Base-by-base conservation (phyloP, 768 basidiomycete species). In the Boletus sp. region DNA sequence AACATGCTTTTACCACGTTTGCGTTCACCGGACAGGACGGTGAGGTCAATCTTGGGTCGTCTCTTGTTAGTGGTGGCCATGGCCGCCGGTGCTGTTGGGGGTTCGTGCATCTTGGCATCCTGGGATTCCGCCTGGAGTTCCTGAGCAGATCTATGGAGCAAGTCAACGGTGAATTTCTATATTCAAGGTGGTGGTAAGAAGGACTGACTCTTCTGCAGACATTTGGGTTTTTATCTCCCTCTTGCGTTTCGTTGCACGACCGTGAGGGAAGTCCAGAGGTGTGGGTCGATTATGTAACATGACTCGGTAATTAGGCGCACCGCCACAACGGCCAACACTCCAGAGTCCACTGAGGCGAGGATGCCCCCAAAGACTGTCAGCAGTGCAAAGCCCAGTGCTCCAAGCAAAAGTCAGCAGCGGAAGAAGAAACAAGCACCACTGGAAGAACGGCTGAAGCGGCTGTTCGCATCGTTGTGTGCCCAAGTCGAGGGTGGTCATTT, bases 401-500 rank as follows among this genome's bases (percentile, higher is more conserved):
- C 38, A 11, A 47, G 34, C 3, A 66, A 60, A 47, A 42, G 7
- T 0, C 57, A 46, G 50, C 48, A 55, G 39, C 61, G 56, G 54
- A 60, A 62, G 56, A 64, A 67, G 42, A 57, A 64, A 55, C 53
- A 62, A 47, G 58, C 62, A 45, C 29, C 54, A 2, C 32, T 62
- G 48, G 64, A 63, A 15, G 67, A 60, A 58, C 68, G 62, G 58
- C 47, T 79, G 47, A 84, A 81, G 64, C 79, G 83, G 17, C 74
- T 89, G 48, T 93, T 89, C 72, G 83, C 81, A 46, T 88, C 90
- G 37, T 74, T 97, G 4, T 87, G 83, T 66, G 88, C 90, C 10
- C 94, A 96, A 68, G 85, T 95, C 62, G 91, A 95, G 57, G 91
- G 88, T n/a, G 90, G 88, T 2, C 85, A 94, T 72, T 86, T 92